Evolutionary conservation across 345 rosid genomes (phyloP).

Genomic region (Noccaea bulbosa): DNA sequence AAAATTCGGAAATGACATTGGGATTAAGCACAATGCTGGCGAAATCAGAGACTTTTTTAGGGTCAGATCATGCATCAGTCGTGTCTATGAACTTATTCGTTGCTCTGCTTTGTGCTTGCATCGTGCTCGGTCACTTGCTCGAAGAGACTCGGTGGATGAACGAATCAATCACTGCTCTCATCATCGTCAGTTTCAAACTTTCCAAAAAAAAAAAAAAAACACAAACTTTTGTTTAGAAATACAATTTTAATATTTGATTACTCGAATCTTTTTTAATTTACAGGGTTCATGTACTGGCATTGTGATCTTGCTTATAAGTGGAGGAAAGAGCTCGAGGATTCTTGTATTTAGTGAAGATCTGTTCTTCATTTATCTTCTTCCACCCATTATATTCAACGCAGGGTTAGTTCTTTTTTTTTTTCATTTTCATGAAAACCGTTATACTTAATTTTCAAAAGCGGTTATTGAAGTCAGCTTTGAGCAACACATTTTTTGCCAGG

Average conservation of each 20-base stretch:
- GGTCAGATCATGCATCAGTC: conserved; percentile 75
- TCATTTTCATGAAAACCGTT: neutral
- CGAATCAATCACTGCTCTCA: conserved; percentile 93
- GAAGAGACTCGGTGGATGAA: conserved; percentile 90
- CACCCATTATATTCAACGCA: conserved; percentile 96
- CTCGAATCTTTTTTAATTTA: conserved; percentile 15
- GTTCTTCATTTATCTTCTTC: conserved; percentile 97
- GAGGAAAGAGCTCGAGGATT: conserved; percentile 82
- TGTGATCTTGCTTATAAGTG: conserved; percentile 73
- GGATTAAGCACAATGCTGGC: conserved; percentile 45
- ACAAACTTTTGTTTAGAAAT: neutral
- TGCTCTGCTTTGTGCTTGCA: conserved; percentile 82
- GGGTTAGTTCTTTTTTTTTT: conserved; percentile 56
- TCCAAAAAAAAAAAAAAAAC: neutral
- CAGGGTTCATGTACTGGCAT: conserved; percentile 93
- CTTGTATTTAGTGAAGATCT: conserved; percentile 94
- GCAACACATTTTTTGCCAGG: conserved; percentile 45
- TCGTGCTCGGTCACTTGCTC: conserved; percentile 83
- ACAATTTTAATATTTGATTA: neutral
- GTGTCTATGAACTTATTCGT: conserved; percentile 91
- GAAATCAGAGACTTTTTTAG: conserved; percentile 38
- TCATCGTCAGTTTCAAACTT: conserved; percentile 57
- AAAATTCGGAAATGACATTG: conserved; percentile 46
- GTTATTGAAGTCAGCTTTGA: conserved; percentile 16
- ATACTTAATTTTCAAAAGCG: neutral